Percentiles rank a stretch among this genome's conserved stretches.
Conservation (phyloP, 495 filamentous ascomycete genomes). For the Pyrenula aspistea region DNA sequence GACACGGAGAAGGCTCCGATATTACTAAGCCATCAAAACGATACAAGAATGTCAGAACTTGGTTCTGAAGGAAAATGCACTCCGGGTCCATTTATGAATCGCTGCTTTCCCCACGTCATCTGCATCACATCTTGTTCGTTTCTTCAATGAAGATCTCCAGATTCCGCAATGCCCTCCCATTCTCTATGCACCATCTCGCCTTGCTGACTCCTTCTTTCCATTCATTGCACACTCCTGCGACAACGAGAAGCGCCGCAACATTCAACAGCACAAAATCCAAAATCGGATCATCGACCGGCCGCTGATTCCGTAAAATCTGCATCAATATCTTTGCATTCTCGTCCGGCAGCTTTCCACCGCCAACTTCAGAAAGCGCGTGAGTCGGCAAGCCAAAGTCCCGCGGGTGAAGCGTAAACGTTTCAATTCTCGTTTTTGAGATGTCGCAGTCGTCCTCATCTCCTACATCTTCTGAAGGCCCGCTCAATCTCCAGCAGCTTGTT, state of each 20-base stretch:
- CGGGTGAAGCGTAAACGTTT: constrained; percentile 65
- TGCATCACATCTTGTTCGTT: constrained; percentile 28
- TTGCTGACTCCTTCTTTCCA: constrained; percentile 89
- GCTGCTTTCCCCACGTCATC: too few relatives aligned
- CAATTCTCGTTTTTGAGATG: constrained; percentile 37
- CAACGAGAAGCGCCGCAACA: constrained; percentile 74
- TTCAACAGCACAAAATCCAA: constrained; percentile 91
- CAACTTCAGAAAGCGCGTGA: constrained; percentile 65
- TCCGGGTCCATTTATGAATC: too few relatives aligned
- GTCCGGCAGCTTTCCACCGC: constrained; percentile 69
- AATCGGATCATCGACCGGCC: constrained; percentile 67
- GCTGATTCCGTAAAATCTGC: constrained; percentile 58
- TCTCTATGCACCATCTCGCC: constrained; percentile 72
- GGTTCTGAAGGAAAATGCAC: constrained; percentile 1
- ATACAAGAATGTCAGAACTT: background rate
- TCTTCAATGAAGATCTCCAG: constrained; percentile 58
- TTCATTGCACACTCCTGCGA: constrained; percentile 69
- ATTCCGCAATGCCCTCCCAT: constrained; percentile 65
- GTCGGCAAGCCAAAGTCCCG: constrained; percentile 70
- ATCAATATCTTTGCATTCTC: constrained; percentile 80
- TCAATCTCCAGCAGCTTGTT: constrained; percentile 79
- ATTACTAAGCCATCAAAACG: background rate
- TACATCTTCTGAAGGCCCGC: constrained; percentile 15
- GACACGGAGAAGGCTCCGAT: too few relatives aligned
- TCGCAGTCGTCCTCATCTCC: constrained; percentile 23